phyloP scores from a whole-genome alignment of 2,329 filamentous ascomycete species.

The Chaetomiaceae sp. region DNA sequence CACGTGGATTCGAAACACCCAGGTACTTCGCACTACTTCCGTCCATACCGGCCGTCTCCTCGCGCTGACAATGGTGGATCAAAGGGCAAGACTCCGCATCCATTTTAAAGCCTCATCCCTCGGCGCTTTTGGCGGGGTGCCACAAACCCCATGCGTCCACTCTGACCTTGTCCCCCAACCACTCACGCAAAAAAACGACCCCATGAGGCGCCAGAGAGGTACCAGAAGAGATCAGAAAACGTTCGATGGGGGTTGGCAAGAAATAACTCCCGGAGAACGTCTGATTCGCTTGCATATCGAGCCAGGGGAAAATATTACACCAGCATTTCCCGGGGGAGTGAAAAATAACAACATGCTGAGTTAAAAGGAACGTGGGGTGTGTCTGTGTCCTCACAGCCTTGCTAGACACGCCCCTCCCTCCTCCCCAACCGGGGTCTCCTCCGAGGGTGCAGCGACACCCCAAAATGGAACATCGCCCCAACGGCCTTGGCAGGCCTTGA shows the following conservation, averaged over 20 bases:
- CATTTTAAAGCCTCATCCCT: slow-evolving; percentile 10
- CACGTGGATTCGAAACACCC: slow-evolving; percentile 1
- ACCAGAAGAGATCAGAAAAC: not conserved
- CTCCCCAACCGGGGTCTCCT: too few species aligned
- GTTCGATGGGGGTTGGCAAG: not conserved
- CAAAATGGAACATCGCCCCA: slow-evolving; percentile 9
- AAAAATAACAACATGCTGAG: too few species aligned
- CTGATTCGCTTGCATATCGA: slow-evolving; percentile 1
- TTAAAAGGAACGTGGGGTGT: slow-evolving; percentile 11
- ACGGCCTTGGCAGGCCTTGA: slow-evolving; percentile 8
- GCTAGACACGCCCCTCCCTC: slow-evolving; percentile 8
- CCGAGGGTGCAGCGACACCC: slow-evolving; percentile 5
- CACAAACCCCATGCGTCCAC: not conserved
- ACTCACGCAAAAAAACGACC: not conserved
- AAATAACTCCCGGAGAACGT: not conserved
- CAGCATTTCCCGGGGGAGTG: not conserved
- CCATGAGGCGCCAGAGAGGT: not conserved
- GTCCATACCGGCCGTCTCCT: not conserved
- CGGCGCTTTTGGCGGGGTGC: slow-evolving; percentile 5
- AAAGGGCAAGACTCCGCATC: slow-evolving; percentile 10
- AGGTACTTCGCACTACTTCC: slow-evolving; percentile 15
- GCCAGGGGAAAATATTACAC: not conserved
- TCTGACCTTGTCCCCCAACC: not conserved
- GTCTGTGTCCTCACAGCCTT: not conserved
- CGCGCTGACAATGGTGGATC: slow-evolving; percentile 12